A percentile compares a stretch with the other conserved stretches of the same genome.
phyloP scores from a whole-genome alignment of 331 rosid species.

The Phaseolus coccineus region DNA sequence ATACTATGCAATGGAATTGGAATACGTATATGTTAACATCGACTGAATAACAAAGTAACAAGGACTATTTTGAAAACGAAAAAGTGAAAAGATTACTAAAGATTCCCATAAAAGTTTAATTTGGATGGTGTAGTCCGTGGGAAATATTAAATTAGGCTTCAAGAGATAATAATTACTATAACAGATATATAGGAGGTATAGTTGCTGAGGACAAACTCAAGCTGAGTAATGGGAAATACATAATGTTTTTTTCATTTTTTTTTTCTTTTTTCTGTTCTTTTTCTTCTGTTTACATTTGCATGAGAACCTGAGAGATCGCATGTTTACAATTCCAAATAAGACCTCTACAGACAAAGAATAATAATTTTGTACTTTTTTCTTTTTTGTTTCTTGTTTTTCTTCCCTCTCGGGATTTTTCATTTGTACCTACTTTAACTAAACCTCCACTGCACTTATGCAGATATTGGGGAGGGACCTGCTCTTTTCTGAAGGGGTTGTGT shows the following conservation, averaged over 20 bases:
- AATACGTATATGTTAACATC: background rate
- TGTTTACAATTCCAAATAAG: constrained; percentile 82
- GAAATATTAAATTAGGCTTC: constrained; percentile 20
- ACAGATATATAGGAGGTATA: background rate
- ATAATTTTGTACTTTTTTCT: constrained; percentile 49
- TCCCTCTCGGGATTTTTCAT: constrained; percentile 61
- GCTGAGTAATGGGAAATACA: constrained; percentile 37
- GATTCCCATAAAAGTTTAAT: background rate
- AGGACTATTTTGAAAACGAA: background rate
- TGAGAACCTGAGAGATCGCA: constrained; percentile 74
- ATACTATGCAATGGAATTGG: background rate
- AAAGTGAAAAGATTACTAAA: background rate
- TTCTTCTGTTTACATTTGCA: constrained; percentile 52
- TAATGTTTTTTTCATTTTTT: constrained; percentile 28
- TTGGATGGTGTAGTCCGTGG: background rate
- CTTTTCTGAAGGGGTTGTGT: constrained; percentile 57
- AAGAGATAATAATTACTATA: background rate
- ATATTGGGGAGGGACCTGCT: constrained; percentile 58
- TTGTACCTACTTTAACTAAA: constrained; percentile 60
- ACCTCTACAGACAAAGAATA: constrained; percentile 69
- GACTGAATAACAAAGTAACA: background rate
- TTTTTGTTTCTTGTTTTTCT: constrained; percentile 31
- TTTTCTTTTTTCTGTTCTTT: background rate
- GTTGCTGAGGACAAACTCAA: constrained; percentile 32
- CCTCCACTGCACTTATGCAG: constrained; percentile 75